Percentiles rank a stretch among this genome's conserved stretches.
Evolutionary conservation across 1,284 basidiomycete genomes (phyloP).

Genomic region (Cutaneotrichosporon sp.): DNA sequence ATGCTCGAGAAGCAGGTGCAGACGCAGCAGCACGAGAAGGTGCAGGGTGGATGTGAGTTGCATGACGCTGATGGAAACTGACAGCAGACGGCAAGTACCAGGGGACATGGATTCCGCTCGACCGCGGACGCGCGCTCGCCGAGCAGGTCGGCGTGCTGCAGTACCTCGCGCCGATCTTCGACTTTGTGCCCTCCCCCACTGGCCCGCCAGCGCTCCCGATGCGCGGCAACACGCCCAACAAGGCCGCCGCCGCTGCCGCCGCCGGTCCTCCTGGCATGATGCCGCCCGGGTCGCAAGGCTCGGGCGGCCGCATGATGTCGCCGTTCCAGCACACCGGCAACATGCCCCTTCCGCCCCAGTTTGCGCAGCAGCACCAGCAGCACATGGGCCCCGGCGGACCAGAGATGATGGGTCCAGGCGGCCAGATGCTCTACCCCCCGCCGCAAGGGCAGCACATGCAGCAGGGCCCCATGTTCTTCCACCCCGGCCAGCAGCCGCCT

Average conservation of each 20-base stretch:
- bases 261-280: conserved; percentile 4
- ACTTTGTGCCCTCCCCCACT: conserved; percentile 70
- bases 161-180: conserved; percentile 82
- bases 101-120: conserved; percentile 97
- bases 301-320: conserved; percentile 29
- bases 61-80: background rate
- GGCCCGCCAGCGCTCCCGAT: conserved; percentile 46
- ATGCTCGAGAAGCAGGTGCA: conserved; percentile 98
- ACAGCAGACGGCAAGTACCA: conserved; percentile 86
- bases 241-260: conserved; percentile 17
- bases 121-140: conserved; percentile 84
- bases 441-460: conserved; percentile 20
- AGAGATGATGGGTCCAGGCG: conserved; percentile 17
- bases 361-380: conserved; percentile 28
- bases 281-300: conserved; percentile 9
- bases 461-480: conserved; percentile 27
- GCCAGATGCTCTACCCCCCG: conserved; percentile 22
- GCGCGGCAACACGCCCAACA: conserved; percentile 32
- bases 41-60: conserved; percentile 82
- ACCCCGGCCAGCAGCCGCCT: conserved; percentile 18
- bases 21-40: conserved; percentile 95
- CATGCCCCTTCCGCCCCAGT: conserved; percentile 35
- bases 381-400: conserved; percentile 8
- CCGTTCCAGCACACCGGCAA: conserved; percentile 26
- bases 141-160: conserved; percentile 84